Evolutionary conservation across 768 basidiomycete species (phyloP).

Genomic region (Termitomyces bulborhizus): DNA sequence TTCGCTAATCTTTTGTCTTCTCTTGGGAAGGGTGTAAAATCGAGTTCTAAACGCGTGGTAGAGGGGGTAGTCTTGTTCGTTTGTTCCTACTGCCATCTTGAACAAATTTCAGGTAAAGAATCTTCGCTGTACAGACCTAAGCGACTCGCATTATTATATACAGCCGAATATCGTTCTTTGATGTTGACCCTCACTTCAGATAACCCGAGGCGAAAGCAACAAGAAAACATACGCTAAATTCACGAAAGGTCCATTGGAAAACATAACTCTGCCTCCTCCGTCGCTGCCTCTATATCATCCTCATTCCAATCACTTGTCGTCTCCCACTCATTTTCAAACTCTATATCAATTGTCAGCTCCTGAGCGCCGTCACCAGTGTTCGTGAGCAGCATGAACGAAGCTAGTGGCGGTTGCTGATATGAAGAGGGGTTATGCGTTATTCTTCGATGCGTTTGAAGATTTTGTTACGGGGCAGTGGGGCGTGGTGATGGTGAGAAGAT

Average conservation of each 20-base stretch:
- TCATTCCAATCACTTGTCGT: constrained; percentile 89
- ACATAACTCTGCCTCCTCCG: constrained; percentile 67
- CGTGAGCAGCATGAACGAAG: constrained; percentile 55
- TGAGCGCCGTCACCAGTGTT: constrained; percentile 47
- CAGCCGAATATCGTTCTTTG: no score
- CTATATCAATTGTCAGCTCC: constrained; percentile 66
- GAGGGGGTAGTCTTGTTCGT: no score
- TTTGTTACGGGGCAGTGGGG: constrained; percentile 52
- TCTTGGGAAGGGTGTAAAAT: no score
- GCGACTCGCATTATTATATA: no score
- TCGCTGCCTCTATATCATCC: constrained; percentile 73
- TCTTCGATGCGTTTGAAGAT: constrained; percentile 86
- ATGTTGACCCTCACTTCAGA: no score
- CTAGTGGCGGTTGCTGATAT: constrained; percentile 38
- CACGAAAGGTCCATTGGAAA: constrained; percentile 48
- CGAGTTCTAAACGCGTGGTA: no score
- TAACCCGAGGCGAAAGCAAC: no score
- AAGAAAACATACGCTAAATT: not conserved
- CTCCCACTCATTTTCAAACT: constrained; percentile 89
- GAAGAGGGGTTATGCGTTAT: constrained; percentile 46
- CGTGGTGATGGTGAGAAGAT: constrained; percentile 17
- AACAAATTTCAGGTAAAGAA: no score
- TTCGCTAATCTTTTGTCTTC: no score
- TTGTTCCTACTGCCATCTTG: no score
- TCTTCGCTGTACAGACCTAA: no score